Evolutionary conservation across 2,329 filamentous ascomycete species (phyloP).

Genomic region (Calonectria montana): DNA sequence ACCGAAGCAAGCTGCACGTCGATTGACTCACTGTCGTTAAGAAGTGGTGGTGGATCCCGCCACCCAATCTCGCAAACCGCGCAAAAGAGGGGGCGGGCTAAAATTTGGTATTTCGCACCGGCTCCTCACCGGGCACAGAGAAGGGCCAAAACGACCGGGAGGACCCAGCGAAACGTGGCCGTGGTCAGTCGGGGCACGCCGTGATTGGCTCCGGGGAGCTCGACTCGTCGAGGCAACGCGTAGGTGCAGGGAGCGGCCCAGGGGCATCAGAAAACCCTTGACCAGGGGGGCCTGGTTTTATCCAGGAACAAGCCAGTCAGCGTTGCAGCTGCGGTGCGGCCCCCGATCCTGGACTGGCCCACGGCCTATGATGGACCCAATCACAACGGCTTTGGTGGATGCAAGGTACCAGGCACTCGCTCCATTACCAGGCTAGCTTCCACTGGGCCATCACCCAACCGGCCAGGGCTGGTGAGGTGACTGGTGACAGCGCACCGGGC

Average conservation of each 20-base stretch:
- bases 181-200: conserved; percentile 25
- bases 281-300: conserved; percentile 33
- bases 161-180: conserved; percentile 33
- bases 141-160: conserved; percentile 14
- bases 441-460: conserved; percentile 15
- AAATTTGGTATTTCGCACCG: conserved; percentile 30
- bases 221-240: conserved; percentile 28
- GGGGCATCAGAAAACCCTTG: conserved; percentile 28
- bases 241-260: conserved; percentile 33
- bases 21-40: conserved; percentile 12
- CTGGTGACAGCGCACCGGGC: conserved; percentile 32
- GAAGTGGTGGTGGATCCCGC: conserved; percentile 25
- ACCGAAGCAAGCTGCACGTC: conserved; percentile 1
- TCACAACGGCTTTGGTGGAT: conserved; percentile 29
- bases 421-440: conserved; percentile 37
- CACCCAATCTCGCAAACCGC: conserved; percentile 37
- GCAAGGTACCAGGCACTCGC: conserved; percentile 40
- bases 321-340: conserved; percentile 33
- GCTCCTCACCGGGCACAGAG: conserved; percentile 17
- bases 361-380: conserved; percentile 29
- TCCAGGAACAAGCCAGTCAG: conserved; percentile 43
- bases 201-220: conserved; percentile 36
- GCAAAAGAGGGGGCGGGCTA: conserved; percentile 34
- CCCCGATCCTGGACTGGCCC: conserved; percentile 36
- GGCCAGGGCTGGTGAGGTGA: conserved; percentile 31